Evolutionary conservation across 2,329 filamentous ascomycete species (phyloP).

Genomic region (Biscogniauxia sp.): DNA sequence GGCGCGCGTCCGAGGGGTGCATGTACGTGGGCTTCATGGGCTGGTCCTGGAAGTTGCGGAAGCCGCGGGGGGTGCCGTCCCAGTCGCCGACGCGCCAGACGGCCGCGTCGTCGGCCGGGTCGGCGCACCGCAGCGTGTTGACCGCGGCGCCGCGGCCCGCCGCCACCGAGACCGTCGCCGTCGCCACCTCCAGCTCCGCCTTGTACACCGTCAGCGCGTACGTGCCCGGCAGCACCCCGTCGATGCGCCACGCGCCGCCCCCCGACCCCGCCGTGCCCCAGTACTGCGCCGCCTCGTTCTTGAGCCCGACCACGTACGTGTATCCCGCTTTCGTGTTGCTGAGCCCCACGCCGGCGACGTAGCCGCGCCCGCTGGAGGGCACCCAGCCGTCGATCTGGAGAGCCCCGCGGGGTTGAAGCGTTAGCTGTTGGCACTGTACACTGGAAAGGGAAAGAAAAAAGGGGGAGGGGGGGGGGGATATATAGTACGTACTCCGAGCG

Average conservation of each 20-base stretch:
- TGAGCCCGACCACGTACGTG: constrained; percentile 38
- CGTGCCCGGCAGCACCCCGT: constrained; percentile 32
- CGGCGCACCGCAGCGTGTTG: constrained; percentile 16
- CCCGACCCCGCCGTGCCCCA: constrained; percentile 30
- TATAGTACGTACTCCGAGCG: constrained; percentile 22
- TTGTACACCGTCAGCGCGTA: constrained; percentile 36
- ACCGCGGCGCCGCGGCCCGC: constrained; percentile 29
- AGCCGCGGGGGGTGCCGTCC: constrained; percentile 36
- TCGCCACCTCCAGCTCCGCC: constrained; percentile 33
- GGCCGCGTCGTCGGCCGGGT: constrained; percentile 27
- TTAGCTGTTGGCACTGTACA: too few relatives aligned
- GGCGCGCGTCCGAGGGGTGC: constrained; percentile 36
- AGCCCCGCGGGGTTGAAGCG: too few relatives aligned
- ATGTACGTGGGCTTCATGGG: constrained; percentile 42
- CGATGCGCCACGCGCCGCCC: constrained; percentile 30
- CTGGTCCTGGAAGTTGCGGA: constrained; percentile 36
- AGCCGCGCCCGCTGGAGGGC: constrained; percentile 28
- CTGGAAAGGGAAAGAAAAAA: too few relatives aligned
- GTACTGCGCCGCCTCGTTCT: constrained; percentile 36
- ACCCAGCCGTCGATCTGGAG: constrained; percentile 33
- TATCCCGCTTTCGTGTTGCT: constrained; percentile 38
- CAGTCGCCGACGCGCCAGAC: constrained; percentile 38
- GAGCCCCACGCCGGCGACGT: constrained; percentile 31
- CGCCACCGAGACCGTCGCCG: constrained; percentile 25
- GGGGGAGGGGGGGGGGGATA: not conserved